Conservation (phyloP, 1,284 basidiomycete genomes). For the Coriolopsis trogii region DNA sequence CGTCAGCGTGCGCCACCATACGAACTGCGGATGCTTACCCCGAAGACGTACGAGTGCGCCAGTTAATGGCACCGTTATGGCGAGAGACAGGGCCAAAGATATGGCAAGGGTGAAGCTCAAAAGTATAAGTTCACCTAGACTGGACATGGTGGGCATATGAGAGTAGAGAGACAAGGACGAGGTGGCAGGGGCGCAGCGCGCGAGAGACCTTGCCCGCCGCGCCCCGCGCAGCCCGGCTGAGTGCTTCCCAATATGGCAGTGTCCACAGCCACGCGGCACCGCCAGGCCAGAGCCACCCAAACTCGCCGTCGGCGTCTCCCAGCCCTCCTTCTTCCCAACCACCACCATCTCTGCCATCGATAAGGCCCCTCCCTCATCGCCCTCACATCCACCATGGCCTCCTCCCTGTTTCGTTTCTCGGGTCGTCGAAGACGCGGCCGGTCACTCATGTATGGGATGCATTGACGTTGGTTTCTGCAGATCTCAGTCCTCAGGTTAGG, state of each 20-base stretch:
- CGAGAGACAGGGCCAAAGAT: slow-evolving; percentile 50
- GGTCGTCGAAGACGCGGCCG: not conserved
- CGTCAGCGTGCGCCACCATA: not conserved
- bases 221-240: slow-evolving; percentile 1
- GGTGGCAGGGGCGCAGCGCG: slow-evolving; percentile 14
- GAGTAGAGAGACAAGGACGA: slow-evolving; percentile 25
- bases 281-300: slow-evolving; percentile 21
- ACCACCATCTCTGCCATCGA: slow-evolving; percentile 37
- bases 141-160: slow-evolving; percentile 36
- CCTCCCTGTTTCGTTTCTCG: not conserved
- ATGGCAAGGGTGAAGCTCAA: slow-evolving; percentile 48
- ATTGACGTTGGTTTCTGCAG: no score
- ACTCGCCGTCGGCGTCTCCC: slow-evolving; percentile 17
- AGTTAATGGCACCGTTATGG: slow-evolving; percentile 57
- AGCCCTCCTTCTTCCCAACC: slow-evolving; percentile 40
- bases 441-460: no score
- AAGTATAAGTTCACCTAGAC: slow-evolving; percentile 22
- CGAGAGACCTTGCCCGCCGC: not conserved
- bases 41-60: slow-evolving; percentile 74
- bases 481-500: no score
- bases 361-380: slow-evolving; percentile 1
- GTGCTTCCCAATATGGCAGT: slow-evolving; percentile 7
- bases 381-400: no score
- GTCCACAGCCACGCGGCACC: slow-evolving; percentile 23
- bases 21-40: slow-evolving; percentile 16